Percentiles rank a stretch among this genome's conserved stretches.
These are phyloP conservation scores for Penicillium sclerotiorum DNA, from an alignment of 2,329 filamentous ascomycete genomes.

Conservation along the genomic window DNA sequence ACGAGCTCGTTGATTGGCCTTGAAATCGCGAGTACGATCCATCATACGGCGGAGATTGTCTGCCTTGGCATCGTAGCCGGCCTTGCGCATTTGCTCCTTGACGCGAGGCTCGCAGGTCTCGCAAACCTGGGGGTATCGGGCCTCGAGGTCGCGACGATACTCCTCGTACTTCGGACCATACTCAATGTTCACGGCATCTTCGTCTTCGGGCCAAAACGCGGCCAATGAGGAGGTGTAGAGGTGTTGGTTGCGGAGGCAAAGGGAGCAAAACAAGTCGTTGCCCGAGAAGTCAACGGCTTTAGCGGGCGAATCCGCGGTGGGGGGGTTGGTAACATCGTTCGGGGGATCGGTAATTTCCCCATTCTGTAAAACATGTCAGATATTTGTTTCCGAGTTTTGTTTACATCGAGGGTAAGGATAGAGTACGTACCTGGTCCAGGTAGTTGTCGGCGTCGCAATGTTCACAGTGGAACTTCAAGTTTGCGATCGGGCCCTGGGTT, in stretches of 20 bases:
- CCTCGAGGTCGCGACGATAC: slow-evolving; percentile 73
- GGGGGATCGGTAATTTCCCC: slow-evolving; percentile 90
- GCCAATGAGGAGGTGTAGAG: slow-evolving; percentile 75
- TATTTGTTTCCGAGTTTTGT: neutral
- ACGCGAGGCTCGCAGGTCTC: slow-evolving; percentile 75
- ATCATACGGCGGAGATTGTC: slow-evolving; percentile 76
- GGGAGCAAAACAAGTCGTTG: slow-evolving; percentile 66
- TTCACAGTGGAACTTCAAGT: slow-evolving; percentile 75
- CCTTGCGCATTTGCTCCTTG: slow-evolving; percentile 66
- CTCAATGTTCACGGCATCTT: slow-evolving; percentile 68
- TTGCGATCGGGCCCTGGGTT: slow-evolving; percentile 60
- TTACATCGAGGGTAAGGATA: slow-evolving; percentile 7
- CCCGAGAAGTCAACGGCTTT: slow-evolving; percentile 35
- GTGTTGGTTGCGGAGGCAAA: slow-evolving; percentile 86
- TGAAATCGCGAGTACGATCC: slow-evolving; percentile 57
- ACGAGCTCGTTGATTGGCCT: slow-evolving; percentile 34
- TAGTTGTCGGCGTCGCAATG: slow-evolving; percentile 86
- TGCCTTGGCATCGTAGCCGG: slow-evolving; percentile 81
- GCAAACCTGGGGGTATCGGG: slow-evolving; percentile 87
- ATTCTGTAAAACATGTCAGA: slow-evolving; percentile 54
- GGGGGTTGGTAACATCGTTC: slow-evolving; percentile 57
- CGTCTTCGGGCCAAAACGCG: slow-evolving; percentile 71
- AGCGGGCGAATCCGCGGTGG: slow-evolving; percentile 11
- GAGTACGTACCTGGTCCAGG: slow-evolving; percentile 71
- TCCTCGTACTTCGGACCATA: slow-evolving; percentile 70